A percentile compares a stretch with the other conserved stretches of the same genome.
Conservation (phyloP, 2,329 filamentous ascomycete species). For the Plectosphaerella cucumerina region DNA sequence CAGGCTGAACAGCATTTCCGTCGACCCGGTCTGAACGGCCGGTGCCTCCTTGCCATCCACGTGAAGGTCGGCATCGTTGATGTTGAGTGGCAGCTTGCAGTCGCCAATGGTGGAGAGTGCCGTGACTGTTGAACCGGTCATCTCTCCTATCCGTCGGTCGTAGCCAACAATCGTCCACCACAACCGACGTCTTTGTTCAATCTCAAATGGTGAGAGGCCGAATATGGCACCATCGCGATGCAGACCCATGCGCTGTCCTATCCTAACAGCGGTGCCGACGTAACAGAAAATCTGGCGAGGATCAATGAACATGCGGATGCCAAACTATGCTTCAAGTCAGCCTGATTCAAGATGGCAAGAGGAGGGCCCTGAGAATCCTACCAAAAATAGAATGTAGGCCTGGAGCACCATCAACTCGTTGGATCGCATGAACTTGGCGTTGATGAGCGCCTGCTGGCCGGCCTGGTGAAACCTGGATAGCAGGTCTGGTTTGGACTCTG, state of each 20-base stretch:
- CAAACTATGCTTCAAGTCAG: slow-evolving; percentile 17
- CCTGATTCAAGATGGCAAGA: not conserved
- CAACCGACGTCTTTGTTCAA: slow-evolving; percentile 65
- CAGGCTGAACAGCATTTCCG: slow-evolving; percentile 57
- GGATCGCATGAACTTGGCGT: slow-evolving; percentile 62
- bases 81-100: slow-evolving; percentile 54
- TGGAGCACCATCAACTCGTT: slow-evolving; percentile 63
- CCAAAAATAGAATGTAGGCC: slow-evolving; percentile 63
- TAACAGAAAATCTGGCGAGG: slow-evolving; percentile 58
- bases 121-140: slow-evolving; percentile 55
- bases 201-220: slow-evolving; percentile 52
- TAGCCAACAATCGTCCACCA: slow-evolving; percentile 71
- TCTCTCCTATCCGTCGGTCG: slow-evolving; percentile 65
- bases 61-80: slow-evolving; percentile 58
- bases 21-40: slow-evolving; percentile 43
- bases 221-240: slow-evolving; percentile 57
- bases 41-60: slow-evolving; percentile 52
- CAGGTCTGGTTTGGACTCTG: slow-evolving; percentile 46
- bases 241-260: slow-evolving; percentile 65
- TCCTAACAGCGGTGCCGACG: slow-evolving; percentile 61
- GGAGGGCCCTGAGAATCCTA: slow-evolving; percentile 30
- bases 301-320: slow-evolving; percentile 54
- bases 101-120: slow-evolving; percentile 50
- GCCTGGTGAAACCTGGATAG: slow-evolving; percentile 51
- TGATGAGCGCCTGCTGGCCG: slow-evolving; percentile 61